Conservation (phyloP, 805 yeast species). For the Candida sithepensis region DNA sequence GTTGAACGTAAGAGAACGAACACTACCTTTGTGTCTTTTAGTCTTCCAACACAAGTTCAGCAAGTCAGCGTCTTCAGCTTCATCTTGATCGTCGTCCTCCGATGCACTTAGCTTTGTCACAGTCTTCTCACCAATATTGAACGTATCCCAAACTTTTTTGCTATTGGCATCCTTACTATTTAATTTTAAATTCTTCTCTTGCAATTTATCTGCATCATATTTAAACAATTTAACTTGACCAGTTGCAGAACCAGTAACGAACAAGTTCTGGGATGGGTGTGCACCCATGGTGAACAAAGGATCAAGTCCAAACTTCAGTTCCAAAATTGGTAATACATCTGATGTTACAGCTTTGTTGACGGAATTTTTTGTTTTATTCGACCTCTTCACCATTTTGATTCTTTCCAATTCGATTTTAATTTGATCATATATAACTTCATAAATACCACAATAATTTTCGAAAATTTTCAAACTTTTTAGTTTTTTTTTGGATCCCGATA, state of each 20-base stretch:
- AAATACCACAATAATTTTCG: not conserved
- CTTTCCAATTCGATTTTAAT: not conserved
- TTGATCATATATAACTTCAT: not conserved
- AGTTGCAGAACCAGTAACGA: conserved; percentile 73
- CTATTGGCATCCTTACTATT: not conserved
- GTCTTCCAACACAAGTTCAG: conserved; percentile 68
- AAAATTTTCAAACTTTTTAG: not conserved
- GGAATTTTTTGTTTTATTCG: conserved; percentile 2
- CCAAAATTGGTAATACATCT: conserved; percentile 39
- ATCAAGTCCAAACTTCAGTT: conserved; percentile 43
- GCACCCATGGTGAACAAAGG: conserved; percentile 76
- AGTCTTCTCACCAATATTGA: conserved; percentile 17
- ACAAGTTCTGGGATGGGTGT: conserved; percentile 67
- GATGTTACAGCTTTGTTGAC: conserved; percentile 33
- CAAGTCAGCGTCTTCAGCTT: conserved; percentile 23
- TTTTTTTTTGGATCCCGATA: not conserved
- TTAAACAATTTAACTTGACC: conserved; percentile 66
- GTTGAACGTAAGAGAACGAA: conserved; percentile 68
- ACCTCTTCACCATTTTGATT: conserved; percentile 10
- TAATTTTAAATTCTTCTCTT: conserved; percentile 22
- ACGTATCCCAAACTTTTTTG: conserved; percentile 34
- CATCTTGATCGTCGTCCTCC: conserved; percentile 14
- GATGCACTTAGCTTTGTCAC: not conserved
- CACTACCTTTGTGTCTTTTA: conserved; percentile 85
- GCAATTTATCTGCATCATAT: conserved; percentile 51